Evolutionary conservation across 1,284 basidiomycete species (phyloP).

Genomic region (Chalciporus sp.): DNA sequence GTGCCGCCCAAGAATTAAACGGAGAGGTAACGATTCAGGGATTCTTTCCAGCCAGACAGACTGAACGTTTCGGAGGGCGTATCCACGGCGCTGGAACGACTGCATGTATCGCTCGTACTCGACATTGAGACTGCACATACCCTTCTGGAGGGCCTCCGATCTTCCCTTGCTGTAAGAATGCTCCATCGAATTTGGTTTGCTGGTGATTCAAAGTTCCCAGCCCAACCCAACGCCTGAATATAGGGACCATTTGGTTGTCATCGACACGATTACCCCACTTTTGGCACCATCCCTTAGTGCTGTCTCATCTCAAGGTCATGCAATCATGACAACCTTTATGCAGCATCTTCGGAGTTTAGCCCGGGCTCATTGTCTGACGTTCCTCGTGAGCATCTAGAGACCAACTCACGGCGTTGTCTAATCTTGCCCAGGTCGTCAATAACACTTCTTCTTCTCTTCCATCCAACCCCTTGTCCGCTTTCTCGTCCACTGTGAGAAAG

Average conservation of each 20-base stretch:
- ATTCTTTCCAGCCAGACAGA: conserved; percentile 6
- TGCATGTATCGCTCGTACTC: conserved; percentile 59
- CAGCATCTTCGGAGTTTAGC: conserved; percentile 58
- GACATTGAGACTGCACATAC: conserved; percentile 55
- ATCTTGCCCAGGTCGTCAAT: conserved; percentile 45
- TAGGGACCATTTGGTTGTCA: conserved; percentile 52
- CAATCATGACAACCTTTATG: conserved; percentile 74
- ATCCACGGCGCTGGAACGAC: conserved; percentile 36
- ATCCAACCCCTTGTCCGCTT: conserved; percentile 41
- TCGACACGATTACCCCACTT: conserved; percentile 69
- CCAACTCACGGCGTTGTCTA: not conserved
- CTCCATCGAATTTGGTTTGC: not conserved
- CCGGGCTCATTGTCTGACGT: conserved; percentile 43
- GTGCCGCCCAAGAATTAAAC: conserved; percentile 39
- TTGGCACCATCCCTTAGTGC: conserved; percentile 66
- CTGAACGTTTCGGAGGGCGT: conserved; percentile 32
- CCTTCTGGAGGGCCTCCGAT: conserved; percentile 48
- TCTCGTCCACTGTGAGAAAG: conserved; percentile 49
- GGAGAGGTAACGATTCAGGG: conserved; percentile 35
- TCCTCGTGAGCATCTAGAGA: conserved; percentile 47
- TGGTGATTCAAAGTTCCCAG: conserved; percentile 14
- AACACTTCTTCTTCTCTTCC: conserved; percentile 40
- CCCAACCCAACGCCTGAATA: conserved; percentile 1
- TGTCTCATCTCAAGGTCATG: conserved; percentile 72
- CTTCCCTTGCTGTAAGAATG: conserved; percentile 33